Percentiles rank a stretch among this genome's conserved stretches.
These are phyloP conservation scores for Penicillium lividum DNA, from an alignment of 495 filamentous ascomycete species.

Conservation along the genomic window DNA sequence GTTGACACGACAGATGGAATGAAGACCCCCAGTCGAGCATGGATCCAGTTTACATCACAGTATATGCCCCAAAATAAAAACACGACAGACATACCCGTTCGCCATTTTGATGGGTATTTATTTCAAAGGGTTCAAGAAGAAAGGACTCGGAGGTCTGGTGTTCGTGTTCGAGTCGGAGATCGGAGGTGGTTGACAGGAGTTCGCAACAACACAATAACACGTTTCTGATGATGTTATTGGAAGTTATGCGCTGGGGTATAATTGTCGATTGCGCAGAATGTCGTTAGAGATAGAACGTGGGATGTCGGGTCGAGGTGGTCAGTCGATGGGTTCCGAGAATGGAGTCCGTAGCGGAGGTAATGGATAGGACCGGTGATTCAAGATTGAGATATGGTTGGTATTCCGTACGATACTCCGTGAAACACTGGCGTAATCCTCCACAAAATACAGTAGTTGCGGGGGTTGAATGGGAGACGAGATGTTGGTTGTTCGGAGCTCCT, in stretches of 20 bases:
- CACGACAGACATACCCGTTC: slow-evolving; percentile 54
- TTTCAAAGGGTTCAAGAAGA: neutral
- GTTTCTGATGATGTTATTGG: neutral
- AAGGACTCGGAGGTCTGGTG: neutral
- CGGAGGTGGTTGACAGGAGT: neutral
- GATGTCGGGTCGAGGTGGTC: slow-evolving; percentile 1
- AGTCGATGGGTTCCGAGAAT: neutral
- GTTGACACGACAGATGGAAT: neutral
- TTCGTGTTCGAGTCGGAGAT: slow-evolving; percentile 1
- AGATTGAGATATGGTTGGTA: neutral
- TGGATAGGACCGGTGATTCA: neutral
- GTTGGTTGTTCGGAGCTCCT: slow-evolving; percentile 34
- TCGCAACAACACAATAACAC: neutral
- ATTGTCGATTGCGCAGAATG: neutral
- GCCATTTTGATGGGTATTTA: slow-evolving; percentile 53
- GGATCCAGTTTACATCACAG: neutral
- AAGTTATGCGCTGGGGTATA: neutral
- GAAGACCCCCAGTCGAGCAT: too few species aligned
- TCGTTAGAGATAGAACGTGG: neutral
- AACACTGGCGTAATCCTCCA: neutral
- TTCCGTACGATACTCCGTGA: neutral
- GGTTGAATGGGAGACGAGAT: slow-evolving; percentile 3
- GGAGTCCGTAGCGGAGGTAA: neutral
- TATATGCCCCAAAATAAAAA: neutral
- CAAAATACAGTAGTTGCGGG: neutral